A percentile compares a stretch with the other conserved stretches of the same genome.
These are phyloP conservation scores for Mortierella claussenii DNA, from an alignment of 192 early-diverging fungal genomes.

Conservation along the genomic window DNA sequence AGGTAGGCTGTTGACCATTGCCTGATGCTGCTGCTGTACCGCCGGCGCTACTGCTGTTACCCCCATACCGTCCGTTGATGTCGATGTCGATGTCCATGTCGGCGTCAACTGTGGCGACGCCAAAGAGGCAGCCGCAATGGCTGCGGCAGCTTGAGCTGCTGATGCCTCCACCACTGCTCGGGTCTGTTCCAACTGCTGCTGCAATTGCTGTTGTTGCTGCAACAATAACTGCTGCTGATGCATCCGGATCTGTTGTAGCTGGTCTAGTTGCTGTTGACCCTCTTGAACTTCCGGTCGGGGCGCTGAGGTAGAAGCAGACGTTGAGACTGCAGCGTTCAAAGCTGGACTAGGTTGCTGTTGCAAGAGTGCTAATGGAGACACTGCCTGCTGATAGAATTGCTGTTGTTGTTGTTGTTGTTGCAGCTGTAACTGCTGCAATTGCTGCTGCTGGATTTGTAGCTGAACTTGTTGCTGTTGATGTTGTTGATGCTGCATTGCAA, in stretches of 20 bases:
- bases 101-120: background rate
- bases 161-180: slow-evolving; percentile 7
- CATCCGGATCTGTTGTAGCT: slow-evolving; percentile 26
- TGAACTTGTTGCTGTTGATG: slow-evolving; percentile 34
- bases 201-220: slow-evolving; percentile 36
- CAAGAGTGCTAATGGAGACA: slow-evolving; percentile 11
- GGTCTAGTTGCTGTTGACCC: slow-evolving; percentile 19
- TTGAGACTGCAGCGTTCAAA: slow-evolving; percentile 5
- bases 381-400: background rate
- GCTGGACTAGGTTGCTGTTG: slow-evolving; percentile 12
- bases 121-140: background rate
- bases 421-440: slow-evolving; percentile 24
- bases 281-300: too few relatives aligned
- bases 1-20: slow-evolving; percentile 5
- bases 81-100: background rate
- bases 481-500: slow-evolving; percentile 38
- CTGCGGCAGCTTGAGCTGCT: background rate
- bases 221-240: slow-evolving; percentile 31
- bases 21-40: slow-evolving; percentile 4
- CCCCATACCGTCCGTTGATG: background rate
- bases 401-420: slow-evolving; percentile 8
- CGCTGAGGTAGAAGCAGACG: slow-evolving; percentile 6
- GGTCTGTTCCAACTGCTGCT: slow-evolving; percentile 41
- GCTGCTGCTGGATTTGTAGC: slow-evolving; percentile 34
- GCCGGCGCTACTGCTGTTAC: background rate